A percentile compares a stretch with the other conserved stretches of the same genome.
Conservation (phyloP, 805 yeast species). For the Schizosaccharomyces cryophilus region DNA sequence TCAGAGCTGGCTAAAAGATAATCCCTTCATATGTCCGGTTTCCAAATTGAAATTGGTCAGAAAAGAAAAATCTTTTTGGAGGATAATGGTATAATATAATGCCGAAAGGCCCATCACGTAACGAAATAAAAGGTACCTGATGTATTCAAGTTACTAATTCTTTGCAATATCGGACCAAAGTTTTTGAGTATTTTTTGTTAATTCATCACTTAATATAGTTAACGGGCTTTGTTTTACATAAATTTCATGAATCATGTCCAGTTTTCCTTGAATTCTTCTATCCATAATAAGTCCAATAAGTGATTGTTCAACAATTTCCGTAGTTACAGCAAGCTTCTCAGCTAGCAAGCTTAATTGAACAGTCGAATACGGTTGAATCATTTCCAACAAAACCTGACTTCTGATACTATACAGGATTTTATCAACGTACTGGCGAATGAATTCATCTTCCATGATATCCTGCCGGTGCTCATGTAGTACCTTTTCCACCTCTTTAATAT, state of each 20-base stretch:
- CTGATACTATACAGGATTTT: constrained; percentile 12
- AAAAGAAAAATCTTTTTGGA: background rate
- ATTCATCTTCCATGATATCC: constrained; percentile 9
- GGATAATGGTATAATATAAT: background rate
- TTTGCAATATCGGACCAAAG: background rate
- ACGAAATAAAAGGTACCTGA: no score
- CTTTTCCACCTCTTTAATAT: constrained; percentile 9
- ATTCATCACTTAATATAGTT: background rate
- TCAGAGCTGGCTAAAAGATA: background rate
- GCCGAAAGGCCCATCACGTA: no score
- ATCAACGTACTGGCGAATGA: constrained; percentile 9
- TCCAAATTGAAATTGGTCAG: background rate
- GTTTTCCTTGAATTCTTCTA: constrained; percentile 11
- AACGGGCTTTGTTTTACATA: background rate
- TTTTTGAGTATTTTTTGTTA: background rate
- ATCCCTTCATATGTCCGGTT: background rate
- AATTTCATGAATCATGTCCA: constrained; percentile 8
- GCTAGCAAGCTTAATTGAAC: constrained; percentile 12
- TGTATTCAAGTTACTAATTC: background rate
- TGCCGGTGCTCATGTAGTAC: constrained; percentile 6
- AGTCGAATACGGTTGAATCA: constrained; percentile 13
- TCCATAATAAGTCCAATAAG: constrained; percentile 12
- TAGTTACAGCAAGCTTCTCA: constrained; percentile 7
- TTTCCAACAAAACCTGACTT: constrained; percentile 11
- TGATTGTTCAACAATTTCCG: constrained; percentile 8